These are phyloP conservation scores for Boletus holoroseus DNA, from an alignment of 1,284 basidiomycete genomes.

Conservation along the genomic window DNA sequence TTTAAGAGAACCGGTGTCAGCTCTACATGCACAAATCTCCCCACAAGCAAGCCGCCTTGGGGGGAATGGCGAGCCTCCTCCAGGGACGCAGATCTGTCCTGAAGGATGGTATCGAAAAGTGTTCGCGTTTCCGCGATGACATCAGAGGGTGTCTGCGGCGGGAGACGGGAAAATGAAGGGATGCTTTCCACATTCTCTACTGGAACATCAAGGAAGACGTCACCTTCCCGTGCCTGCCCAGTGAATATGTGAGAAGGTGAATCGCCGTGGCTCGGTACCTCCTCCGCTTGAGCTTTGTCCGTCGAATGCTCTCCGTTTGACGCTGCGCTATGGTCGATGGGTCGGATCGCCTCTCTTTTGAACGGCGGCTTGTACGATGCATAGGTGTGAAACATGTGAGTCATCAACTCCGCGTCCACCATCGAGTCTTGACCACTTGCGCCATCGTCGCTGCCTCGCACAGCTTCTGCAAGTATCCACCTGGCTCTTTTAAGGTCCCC, in stretches of 20 bases:
- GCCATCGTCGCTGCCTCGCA: constrained; percentile 36
- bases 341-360: constrained; percentile 42
- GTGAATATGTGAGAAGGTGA: not conserved
- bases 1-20: constrained; percentile 67
- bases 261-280: not conserved
- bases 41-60: constrained; percentile 7
- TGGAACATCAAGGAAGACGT: not conserved
- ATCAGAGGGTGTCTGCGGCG: constrained; percentile 72
- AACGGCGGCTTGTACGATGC: constrained; percentile 74
- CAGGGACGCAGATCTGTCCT: constrained; percentile 37
- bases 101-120: constrained; percentile 66
- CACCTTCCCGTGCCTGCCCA: not conserved
- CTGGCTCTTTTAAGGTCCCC: constrained; percentile 80
- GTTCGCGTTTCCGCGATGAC: constrained; percentile 67
- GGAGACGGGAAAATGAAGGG: constrained; percentile 51
- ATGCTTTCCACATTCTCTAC: not conserved
- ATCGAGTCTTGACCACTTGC: constrained; percentile 29
- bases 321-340: constrained; percentile 28
- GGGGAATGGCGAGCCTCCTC: not conserved
- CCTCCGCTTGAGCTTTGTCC: not conserved
- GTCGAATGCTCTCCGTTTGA: constrained; percentile 12
- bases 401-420: constrained; percentile 71
- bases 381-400: constrained; percentile 85
- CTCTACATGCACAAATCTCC: constrained; percentile 55
- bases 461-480: constrained; percentile 90